Conservation (phyloP, 2,329 filamentous ascomycete species). For the Colletotrichum lindemuthianum region DNA sequence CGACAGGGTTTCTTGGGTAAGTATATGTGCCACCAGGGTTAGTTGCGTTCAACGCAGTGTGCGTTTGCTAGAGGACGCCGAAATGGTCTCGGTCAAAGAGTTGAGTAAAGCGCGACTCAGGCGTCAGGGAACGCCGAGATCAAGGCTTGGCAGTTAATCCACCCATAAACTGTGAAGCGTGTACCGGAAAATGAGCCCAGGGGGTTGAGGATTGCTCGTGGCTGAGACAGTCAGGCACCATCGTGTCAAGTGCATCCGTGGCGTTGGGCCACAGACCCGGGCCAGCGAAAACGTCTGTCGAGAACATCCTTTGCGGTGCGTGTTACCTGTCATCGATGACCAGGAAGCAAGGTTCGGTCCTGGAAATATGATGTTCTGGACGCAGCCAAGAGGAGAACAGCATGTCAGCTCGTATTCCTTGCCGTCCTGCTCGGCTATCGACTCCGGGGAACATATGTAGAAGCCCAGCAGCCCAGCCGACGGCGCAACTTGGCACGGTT, state of each 20-base stretch:
- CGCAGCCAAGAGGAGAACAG: not conserved
- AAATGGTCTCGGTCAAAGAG: too few relatives aligned
- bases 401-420: slow-evolving; percentile 13
- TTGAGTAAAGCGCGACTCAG: too few relatives aligned
- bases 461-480: not conserved
- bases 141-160: slow-evolving; percentile 1
- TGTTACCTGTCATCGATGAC: not conserved
- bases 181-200: slow-evolving; percentile 2
- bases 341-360: too few relatives aligned
- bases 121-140: not conserved
- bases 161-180: not conserved
- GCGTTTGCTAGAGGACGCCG: too few relatives aligned
- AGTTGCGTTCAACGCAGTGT: too few relatives aligned
- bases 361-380: too few relatives aligned
- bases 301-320: not conserved
- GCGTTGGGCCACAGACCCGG: not conserved
- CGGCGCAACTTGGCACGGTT: slow-evolving; percentile 24
- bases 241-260: not conserved
- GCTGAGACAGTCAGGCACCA: not conserved
- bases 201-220: not conserved
- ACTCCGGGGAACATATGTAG: not conserved
- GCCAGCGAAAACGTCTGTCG: not conserved
- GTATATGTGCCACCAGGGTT: too few relatives aligned
- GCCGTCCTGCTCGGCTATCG: slow-evolving; percentile 15
- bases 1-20: too few relatives aligned